Evolutionary conservation across 2,329 filamentous ascomycete genomes (phyloP).

Genomic region (Penicillium sp.): DNA sequence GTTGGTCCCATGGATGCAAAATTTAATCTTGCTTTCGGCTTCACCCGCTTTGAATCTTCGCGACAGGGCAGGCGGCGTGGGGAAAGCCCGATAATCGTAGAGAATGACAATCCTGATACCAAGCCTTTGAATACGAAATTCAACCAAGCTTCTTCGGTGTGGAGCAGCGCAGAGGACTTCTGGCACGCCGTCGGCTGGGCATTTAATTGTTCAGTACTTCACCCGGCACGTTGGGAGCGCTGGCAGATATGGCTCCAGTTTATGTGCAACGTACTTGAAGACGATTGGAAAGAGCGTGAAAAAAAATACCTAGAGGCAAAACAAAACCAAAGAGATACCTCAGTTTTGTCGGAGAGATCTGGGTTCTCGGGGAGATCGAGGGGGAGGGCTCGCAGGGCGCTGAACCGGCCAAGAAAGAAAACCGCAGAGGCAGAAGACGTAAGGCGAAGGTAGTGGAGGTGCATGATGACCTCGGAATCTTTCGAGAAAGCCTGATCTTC

Average conservation of each 20-base stretch:
- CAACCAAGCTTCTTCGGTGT: conserved; percentile 66
- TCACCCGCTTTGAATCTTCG: conserved; percentile 48
- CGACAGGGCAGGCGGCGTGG: conserved; percentile 33
- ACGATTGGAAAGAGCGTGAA: conserved; percentile 44
- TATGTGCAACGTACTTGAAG: conserved; percentile 54
- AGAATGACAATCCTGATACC: conserved; percentile 45
- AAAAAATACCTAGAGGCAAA: conserved; percentile 24
- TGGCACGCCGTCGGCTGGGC: conserved; percentile 90
- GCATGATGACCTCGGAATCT: conserved; percentile 16
- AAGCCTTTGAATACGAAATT: conserved; percentile 59
- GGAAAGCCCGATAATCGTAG: conserved; percentile 10
- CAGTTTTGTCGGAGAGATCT: background rate
- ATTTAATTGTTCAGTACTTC: conserved; percentile 78
- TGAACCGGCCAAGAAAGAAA: background rate
- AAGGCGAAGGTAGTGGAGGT: conserved; percentile 2
- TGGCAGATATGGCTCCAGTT: conserved; percentile 81
- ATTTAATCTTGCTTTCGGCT: conserved; percentile 70
- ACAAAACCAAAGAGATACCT: conserved; percentile 17
- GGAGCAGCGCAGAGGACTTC: conserved; percentile 77
- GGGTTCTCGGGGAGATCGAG: conserved; percentile 5
- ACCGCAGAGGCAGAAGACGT: conserved; percentile 3
- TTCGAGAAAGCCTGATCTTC: conserved; percentile 45
- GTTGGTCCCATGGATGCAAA: conserved; percentile 70
- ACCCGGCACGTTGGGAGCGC: conserved; percentile 73
- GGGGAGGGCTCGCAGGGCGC: conserved; percentile 20